Percentiles rank a stretch among this genome's conserved stretches.
phyloP scores from a whole-genome alignment of 495 filamentous ascomycete genomes.

The Podospora conica region DNA sequence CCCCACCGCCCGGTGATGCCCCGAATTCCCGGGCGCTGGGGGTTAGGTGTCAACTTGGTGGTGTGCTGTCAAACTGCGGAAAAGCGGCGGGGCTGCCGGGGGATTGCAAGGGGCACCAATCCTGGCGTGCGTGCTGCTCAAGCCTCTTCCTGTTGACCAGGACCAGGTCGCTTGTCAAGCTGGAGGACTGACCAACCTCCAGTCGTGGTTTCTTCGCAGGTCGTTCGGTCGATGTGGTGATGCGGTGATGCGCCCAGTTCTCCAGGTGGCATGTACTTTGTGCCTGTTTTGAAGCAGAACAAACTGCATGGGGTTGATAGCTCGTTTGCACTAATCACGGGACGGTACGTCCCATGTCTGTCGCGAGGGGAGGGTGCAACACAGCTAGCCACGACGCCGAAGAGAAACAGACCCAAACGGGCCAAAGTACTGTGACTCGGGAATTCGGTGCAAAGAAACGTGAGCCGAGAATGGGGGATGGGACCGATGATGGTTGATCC shows the following conservation, averaged over 20 bases:
- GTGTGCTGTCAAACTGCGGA: not conserved
- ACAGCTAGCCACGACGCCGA: not conserved
- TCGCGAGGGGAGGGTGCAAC: not conserved
- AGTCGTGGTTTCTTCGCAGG: not conserved
- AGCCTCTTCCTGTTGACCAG: not conserved
- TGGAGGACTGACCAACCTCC: not conserved
- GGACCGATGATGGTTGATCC: not conserved
- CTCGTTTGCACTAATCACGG: slow-evolving; percentile 11
- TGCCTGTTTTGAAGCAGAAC: not conserved
- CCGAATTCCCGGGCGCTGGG: not conserved
- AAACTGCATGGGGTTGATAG: slow-evolving; percentile 8
- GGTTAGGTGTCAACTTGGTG: not conserved
- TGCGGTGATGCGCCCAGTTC: not conserved
- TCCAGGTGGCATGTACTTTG: not conserved
- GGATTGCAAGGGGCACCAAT: not conserved
- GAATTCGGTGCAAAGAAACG: not conserved
- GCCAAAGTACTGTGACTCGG: not conserved
- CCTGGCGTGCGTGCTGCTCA: not conserved
- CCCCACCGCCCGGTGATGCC: not conserved
- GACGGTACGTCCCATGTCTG: slow-evolving; percentile 13
- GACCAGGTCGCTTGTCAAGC: not conserved
- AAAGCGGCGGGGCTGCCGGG: not conserved
- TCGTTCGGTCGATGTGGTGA: not conserved
- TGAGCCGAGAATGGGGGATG: not conserved
- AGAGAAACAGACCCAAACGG: not conserved